These are phyloP conservation scores for Metschnikowia santaceciliae DNA, from an alignment of 805 yeast species.

Conservation along the genomic window DNA sequence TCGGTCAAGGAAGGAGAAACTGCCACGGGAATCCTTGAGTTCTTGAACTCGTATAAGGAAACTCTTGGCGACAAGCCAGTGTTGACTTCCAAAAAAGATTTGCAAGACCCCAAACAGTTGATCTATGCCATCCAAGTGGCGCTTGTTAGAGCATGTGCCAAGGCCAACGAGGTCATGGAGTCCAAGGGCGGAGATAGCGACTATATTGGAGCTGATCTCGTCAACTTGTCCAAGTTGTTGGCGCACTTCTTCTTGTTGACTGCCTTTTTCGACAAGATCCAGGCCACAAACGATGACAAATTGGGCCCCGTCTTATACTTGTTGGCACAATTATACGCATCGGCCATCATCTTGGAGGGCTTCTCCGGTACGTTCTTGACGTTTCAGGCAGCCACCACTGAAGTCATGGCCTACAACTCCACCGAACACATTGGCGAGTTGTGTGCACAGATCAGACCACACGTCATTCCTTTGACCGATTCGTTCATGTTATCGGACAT, in stretches of 20 bases:
- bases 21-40: conserved; percentile 45
- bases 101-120: conserved; percentile 21
- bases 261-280: conserved; percentile 35
- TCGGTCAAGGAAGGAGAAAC: conserved; percentile 33
- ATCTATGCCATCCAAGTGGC: conserved; percentile 29
- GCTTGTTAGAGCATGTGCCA: conserved; percentile 36
- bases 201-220: conserved; percentile 43
- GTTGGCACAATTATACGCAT: conserved; percentile 58
- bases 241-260: conserved; percentile 47
- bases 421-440: conserved; percentile 33
- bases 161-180: conserved; percentile 28
- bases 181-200: conserved; percentile 42
- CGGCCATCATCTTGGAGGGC: conserved; percentile 56
- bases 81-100: conserved; percentile 21
- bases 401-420: conserved; percentile 44
- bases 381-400: conserved; percentile 51
- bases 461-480: conserved; percentile 77
- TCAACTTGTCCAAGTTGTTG: conserved; percentile 46
- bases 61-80: conserved; percentile 27
- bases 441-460: conserved; percentile 46
- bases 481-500: conserved; percentile 79
- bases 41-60: conserved; percentile 32
- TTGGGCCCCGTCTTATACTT: conserved; percentile 48
- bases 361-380: conserved; percentile 72
- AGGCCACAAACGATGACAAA: conserved; percentile 28